phyloP scores from a whole-genome alignment of 768 basidiomycete species.

The Pleurotus citrinopileatus region DNA sequence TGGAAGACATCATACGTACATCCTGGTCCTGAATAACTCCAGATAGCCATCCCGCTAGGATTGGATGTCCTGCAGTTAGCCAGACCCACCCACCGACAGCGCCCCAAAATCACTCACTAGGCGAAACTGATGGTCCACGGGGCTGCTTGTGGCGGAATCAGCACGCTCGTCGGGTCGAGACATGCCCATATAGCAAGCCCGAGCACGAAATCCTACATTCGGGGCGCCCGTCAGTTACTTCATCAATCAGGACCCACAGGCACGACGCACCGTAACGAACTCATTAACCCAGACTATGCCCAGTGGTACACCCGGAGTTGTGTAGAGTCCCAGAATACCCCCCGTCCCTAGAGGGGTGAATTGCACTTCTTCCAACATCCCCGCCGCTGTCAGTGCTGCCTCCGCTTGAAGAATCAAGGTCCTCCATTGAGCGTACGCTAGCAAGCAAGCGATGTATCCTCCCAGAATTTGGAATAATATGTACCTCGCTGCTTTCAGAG shows the following conservation, averaged over 20 bases:
- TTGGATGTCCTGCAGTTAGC: background rate
- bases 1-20: constrained; percentile 29
- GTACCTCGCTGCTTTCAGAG: constrained; percentile 54
- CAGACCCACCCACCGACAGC: background rate
- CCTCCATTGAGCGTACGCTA: constrained; percentile 64
- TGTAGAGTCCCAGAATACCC: constrained; percentile 55
- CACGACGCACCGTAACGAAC: constrained; percentile 46
- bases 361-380: constrained; percentile 20
- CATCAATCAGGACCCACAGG: background rate
- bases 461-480: constrained; percentile 66
- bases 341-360: constrained; percentile 41
- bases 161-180: constrained; percentile 56
- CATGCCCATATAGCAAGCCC: constrained; percentile 49
- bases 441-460: constrained; percentile 57
- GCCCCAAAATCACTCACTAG: constrained; percentile 42
- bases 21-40: constrained; percentile 55
- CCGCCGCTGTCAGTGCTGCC: constrained; percentile 21
- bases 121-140: constrained; percentile 55
- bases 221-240: background rate
- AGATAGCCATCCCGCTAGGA: constrained; percentile 50
- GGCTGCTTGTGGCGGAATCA: constrained; percentile 48
- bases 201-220: constrained; percentile 50
- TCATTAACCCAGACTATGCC: constrained; percentile 51
- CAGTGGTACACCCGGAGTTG: constrained; percentile 39
- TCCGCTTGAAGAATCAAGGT: constrained; percentile 40